Evolutionary conservation across 371 early-diverging fungal genomes (phyloP).

Genomic region (Lichtheimia ramosa): DNA sequence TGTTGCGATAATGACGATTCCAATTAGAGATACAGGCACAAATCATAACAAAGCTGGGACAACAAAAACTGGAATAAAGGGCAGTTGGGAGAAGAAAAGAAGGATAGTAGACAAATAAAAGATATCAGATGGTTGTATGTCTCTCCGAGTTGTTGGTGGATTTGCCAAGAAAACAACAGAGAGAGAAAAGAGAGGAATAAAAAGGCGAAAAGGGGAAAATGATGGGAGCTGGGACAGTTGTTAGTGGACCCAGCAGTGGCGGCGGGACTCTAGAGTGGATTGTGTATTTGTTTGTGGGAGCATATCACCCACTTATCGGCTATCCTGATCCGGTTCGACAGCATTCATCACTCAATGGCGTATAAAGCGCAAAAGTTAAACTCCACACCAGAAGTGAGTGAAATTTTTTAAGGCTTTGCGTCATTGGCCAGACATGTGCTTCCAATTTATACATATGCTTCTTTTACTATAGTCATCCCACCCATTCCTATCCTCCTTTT

Average conservation of each 20-base stretch:
- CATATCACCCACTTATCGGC: no score
- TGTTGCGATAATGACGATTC: conserved; percentile 1
- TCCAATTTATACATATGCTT: neutral
- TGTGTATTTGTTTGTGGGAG: neutral
- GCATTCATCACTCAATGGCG: neutral
- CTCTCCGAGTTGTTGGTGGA: neutral
- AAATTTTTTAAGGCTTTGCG: neutral
- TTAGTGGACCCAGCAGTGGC: neutral
- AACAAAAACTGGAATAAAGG: neutral
- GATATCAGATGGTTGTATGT: neutral
- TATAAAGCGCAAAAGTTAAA: neutral
- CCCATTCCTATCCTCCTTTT: neutral
- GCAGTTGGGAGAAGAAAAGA: neutral
- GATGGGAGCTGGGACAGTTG: neutral
- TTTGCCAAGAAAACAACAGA: neutral
- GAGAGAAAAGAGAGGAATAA: conserved; percentile 1
- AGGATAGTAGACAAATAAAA: neutral
- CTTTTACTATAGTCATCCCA: neutral
- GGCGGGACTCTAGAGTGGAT: no score
- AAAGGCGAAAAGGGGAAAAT: neutral
- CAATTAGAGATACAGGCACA: neutral
- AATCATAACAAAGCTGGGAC: conserved; percentile 3
- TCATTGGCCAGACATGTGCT: neutral
- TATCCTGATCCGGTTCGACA: conserved; percentile 1
- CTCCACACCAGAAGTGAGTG: no score